Percentiles rank a stretch among this genome's conserved stretches.
phyloP scores from a whole-genome alignment of 2,329 filamentous ascomycete species.

The Nectriaceae sp. region DNA sequence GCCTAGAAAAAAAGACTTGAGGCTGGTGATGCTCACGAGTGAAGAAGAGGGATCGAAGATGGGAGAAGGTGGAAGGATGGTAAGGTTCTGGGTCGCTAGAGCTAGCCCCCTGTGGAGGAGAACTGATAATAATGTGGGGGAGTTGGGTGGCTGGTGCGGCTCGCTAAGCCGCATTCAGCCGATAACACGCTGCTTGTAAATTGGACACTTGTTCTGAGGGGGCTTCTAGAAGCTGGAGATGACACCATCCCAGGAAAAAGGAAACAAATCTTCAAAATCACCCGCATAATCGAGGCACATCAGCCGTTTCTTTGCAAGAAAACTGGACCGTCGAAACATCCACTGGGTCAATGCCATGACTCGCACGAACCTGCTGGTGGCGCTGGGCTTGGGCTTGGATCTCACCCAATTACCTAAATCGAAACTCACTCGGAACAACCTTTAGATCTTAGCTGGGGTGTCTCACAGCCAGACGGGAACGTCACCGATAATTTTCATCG shows the following conservation, averaged over 20 bases:
- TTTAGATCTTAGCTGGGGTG: too few species aligned
- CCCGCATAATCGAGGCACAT: too few species aligned
- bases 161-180: not conserved
- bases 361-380: too few species aligned
- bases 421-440: too few species aligned
- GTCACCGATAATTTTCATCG: too few species aligned
- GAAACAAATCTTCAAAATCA: not conserved
- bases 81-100: not conserved
- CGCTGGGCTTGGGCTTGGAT: too few species aligned
- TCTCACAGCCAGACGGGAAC: too few species aligned
- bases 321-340: too few species aligned
- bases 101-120: not conserved
- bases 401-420: too few species aligned
- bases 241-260: not conserved
- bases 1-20: too few species aligned
- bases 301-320: too few species aligned
- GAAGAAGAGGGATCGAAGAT: not conserved
- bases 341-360: too few species aligned
- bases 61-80: not conserved
- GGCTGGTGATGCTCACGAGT: not conserved
- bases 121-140: not conserved
- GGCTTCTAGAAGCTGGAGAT: constrained; percentile 14
- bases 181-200: not conserved
- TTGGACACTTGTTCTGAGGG: not conserved
- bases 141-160: not conserved